Percentiles rank a stretch among this genome's conserved stretches.
These are phyloP conservation scores for Plenodomus tracheiphilus DNA, from an alignment of 2,329 filamentous ascomycete species.

Conservation along the genomic window DNA sequence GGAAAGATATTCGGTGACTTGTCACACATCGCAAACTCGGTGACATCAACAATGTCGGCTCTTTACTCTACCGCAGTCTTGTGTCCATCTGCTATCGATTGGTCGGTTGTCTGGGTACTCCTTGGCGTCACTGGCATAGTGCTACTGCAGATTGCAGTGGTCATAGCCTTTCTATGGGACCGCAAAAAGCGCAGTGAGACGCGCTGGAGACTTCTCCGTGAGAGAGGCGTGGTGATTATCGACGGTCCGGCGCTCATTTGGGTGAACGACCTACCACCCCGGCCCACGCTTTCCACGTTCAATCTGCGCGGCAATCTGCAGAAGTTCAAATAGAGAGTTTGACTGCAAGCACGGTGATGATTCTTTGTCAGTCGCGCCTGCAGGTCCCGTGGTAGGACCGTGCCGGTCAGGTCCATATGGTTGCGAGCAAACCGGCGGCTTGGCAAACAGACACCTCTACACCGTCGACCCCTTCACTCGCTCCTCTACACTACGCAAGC, in stretches of 20 bases:
- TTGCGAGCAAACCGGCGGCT: neutral
- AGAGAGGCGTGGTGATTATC: constrained; percentile 17
- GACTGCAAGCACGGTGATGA: neutral
- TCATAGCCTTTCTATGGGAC: constrained; percentile 1
- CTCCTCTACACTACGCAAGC: too few species aligned
- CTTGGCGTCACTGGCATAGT: constrained; percentile 5
- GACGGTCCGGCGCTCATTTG: constrained; percentile 13
- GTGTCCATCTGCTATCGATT: constrained; percentile 1
- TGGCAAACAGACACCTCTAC: neutral
- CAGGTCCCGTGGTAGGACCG: neutral
- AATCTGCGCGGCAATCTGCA: constrained; percentile 6
- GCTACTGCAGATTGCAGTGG: constrained; percentile 2
- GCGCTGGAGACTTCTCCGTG: constrained; percentile 9
- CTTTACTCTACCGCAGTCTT: neutral
- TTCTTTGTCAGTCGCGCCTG: neutral
- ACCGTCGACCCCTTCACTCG: too few species aligned
- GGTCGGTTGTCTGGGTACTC: constrained; percentile 5
- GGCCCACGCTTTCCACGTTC: constrained; percentile 6
- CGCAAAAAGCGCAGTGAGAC: constrained; percentile 11
- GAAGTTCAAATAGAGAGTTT: neutral
- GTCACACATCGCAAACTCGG: neutral
- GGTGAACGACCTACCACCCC: constrained; percentile 11
- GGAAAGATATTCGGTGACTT: neutral
- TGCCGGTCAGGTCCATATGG: neutral
- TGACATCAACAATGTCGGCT: neutral